A percentile compares a stretch with the other conserved stretches of the same genome.
Evolutionary conservation across 305 asterid genomes (phyloP).

Genomic region (Coffea humblotiana): DNA sequence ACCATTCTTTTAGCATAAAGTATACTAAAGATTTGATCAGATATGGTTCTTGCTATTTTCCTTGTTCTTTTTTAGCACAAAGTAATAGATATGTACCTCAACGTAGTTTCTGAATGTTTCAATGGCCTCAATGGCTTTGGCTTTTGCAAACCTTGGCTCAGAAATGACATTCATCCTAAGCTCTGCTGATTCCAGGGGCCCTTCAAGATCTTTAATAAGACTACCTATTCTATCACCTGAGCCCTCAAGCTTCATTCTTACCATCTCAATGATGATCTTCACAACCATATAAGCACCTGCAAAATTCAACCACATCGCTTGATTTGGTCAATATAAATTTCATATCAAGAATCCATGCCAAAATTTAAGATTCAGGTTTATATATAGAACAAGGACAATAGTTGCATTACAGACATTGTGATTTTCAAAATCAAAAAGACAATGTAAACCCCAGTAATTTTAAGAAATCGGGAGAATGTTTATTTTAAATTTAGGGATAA

Average conservation of each 20-base stretch:
- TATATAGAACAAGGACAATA: too few species aligned
- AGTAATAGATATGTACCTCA: constrained; percentile 40
- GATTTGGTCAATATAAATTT: background rate
- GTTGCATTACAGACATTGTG: too few species aligned
- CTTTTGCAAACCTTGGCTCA: constrained; percentile 74
- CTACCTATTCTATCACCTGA: constrained; percentile 72
- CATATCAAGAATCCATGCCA: too few species aligned
- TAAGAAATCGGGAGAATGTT: too few species aligned
- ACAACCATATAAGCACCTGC: constrained; percentile 92
- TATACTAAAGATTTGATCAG: background rate
- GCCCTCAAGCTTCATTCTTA: constrained; percentile 81
- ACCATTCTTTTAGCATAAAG: background rate
- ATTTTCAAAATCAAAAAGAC: too few species aligned
- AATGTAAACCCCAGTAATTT: too few species aligned
- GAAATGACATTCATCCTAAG: constrained; percentile 68
- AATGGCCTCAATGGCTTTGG: constrained; percentile 65
- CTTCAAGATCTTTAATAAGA: constrained; percentile 71
- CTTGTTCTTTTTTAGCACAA: background rate
- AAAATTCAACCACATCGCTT: background rate
- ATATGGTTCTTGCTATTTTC: background rate
- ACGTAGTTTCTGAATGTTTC: constrained; percentile 61
- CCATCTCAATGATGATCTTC: constrained; percentile 85
- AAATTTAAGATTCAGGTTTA: too few species aligned
- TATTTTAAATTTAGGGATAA: too few species aligned
- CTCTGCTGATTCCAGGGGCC: constrained; percentile 79